phyloP scores from a whole-genome alignment of 2,329 filamentous ascomycete genomes.

The Exophiala phaeomuriformis region DNA sequence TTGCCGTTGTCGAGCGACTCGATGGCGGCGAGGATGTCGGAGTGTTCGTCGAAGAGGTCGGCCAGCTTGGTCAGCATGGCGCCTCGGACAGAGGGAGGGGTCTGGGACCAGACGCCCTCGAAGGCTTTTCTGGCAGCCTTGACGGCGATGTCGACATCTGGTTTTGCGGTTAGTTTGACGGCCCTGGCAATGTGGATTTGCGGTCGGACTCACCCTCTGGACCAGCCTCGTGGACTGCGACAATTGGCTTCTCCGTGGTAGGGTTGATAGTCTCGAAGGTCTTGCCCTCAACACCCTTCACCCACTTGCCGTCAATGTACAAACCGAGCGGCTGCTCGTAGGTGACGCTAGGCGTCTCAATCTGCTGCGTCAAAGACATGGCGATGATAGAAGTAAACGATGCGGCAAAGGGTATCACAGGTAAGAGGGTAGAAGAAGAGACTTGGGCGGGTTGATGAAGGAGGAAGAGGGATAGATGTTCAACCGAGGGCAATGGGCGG shows the following conservation, averaged over 20 bases:
- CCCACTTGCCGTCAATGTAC: conserved; percentile 71
- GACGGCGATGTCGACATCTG: conserved; percentile 64
- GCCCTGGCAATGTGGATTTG: neutral
- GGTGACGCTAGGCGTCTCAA: conserved; percentile 36
- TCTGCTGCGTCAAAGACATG: conserved; percentile 37
- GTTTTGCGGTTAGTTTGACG: neutral
- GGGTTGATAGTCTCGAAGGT: conserved; percentile 92
- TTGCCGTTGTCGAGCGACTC: conserved; percentile 63
- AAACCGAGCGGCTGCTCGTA: conserved; percentile 39
- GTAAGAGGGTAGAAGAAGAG: neutral
- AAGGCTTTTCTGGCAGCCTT: conserved; percentile 79
- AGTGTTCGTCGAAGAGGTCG: conserved; percentile 70
- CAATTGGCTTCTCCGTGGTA: conserved; percentile 73
- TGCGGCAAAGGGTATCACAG: conserved; percentile 17
- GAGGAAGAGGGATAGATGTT: conserved; percentile 32
- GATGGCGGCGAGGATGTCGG: conserved; percentile 67
- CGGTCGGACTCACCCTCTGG: conserved; percentile 67
- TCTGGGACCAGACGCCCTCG: conserved; percentile 61
- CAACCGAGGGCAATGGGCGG: conserved; percentile 10
- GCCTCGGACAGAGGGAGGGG: conserved; percentile 64
- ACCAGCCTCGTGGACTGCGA: conserved; percentile 72
- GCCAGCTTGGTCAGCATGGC: conserved; percentile 67
- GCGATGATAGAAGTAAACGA: conserved; percentile 16
- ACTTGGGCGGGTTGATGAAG: conserved; percentile 22
- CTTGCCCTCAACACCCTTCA: conserved; percentile 75